Evolutionary conservation across 345 rosid genomes (phyloP).

Genomic region (Syzygium jambos): DNA sequence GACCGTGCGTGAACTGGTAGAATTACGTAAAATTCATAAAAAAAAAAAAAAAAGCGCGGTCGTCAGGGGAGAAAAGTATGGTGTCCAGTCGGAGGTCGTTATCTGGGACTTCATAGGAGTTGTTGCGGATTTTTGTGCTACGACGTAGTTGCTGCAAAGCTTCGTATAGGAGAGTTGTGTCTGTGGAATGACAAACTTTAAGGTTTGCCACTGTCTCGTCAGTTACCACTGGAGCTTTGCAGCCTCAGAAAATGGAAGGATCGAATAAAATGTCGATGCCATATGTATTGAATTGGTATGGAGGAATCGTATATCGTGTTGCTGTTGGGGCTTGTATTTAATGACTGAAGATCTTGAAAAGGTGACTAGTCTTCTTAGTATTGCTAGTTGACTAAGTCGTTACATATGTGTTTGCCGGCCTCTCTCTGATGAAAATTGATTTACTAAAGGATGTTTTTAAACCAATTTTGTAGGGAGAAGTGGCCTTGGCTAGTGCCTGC

Average conservation of each 20-base stretch:
- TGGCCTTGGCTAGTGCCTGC: conserved; percentile 26
- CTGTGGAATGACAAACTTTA: background rate
- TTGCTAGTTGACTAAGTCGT: background rate
- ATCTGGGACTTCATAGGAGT: background rate
- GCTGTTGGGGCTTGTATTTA: rapidly evolving
- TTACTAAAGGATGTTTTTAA: background rate
- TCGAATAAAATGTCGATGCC: rapidly evolving
- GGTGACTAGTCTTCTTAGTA: background rate
- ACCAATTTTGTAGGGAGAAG: conserved; percentile 19
- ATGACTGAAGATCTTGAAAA: rapidly evolving
- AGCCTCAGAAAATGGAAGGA: background rate
- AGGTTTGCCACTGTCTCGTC: background rate
- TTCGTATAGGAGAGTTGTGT: background rate
- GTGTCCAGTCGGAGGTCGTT: too few relatives aligned
- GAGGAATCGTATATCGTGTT: rapidly evolving
- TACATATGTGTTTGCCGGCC: background rate
- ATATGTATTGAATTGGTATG: background rate
- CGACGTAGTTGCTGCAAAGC: background rate
- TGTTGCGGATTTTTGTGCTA: too few relatives aligned
- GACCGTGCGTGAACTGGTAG: background rate
- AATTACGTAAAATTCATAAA: rapidly evolving
- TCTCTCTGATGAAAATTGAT: background rate
- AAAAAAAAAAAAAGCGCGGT: background rate
- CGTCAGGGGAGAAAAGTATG: background rate
- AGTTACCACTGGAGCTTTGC: background rate